Evolutionary conservation across 768 basidiomycete species (phyloP), one percentile per base, ranked within the genome.

Genomic region (Dacryopinax spathularia): DNA sequence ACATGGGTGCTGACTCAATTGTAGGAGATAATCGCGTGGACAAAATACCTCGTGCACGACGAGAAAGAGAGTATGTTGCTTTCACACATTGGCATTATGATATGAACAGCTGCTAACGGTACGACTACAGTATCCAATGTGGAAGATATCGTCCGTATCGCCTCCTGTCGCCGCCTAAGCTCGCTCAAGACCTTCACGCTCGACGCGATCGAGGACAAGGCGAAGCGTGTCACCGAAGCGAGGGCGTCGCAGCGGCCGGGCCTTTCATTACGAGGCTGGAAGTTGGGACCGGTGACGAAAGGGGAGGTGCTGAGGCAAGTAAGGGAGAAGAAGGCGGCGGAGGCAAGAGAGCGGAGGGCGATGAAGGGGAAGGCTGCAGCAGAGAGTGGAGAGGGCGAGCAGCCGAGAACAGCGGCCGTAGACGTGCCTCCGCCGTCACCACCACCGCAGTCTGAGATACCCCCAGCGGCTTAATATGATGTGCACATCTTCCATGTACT

Each of bases 1-100:
- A 10, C 22, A 3, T 18, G 13, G 15, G 12, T 5, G 48, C 48
- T 56, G 3, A 56, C 29, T 22, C 12, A 9, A 29, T 18, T 5
- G 25, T 20, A 56, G 48, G 48, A 56, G 5, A 29, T 56, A 9
- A 56, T 56, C 12, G 6, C 3, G 29, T 29, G 31, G 9, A 56
- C 48, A 56, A 56, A 56, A 29, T 56, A 27, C 25, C 48, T 56
- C 48, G 48, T 56, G 22, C 48, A 56, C 48, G 48, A 56, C 31
- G 13, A 13, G 25, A 56, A 56, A 13, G 48, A 56, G 48, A 29
- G 48, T 56, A 18, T 29, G 48, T 56, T 29, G n/a, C n/a, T n/a
- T n/a, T n/a, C n/a, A n/a, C 25, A 20, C 9, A 27, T 10, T 15
- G 13, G 7, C 10, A 27, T 27, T 29, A 6, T 29, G 15, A 9